phyloP scores from a whole-genome alignment of 2,329 filamentous ascomycete genomes.

The Mollisiaceae sp. region DNA sequence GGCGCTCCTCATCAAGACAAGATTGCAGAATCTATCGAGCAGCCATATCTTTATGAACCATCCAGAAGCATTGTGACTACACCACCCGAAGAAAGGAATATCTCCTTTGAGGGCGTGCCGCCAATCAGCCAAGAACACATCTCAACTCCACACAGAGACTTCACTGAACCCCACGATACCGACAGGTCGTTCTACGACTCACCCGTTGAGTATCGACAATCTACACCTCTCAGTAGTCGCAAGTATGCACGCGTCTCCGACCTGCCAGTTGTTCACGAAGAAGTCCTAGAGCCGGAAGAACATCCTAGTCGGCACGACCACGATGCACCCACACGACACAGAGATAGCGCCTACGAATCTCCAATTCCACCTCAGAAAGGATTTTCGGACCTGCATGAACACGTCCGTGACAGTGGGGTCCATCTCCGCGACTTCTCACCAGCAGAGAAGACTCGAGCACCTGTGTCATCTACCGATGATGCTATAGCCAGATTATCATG shows the following conservation, averaged over 20 bases:
- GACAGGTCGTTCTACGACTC: constrained; percentile 12
- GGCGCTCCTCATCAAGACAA: background rate
- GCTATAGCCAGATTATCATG: constrained; percentile 45
- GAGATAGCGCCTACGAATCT: constrained; percentile 58
- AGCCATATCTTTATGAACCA: constrained; percentile 3
- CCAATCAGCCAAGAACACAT: constrained; percentile 27
- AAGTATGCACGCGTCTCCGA: constrained; percentile 34
- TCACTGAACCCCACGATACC: background rate
- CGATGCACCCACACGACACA: constrained; percentile 41
- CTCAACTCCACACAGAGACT: constrained; percentile 20
- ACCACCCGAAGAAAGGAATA: constrained; percentile 13
- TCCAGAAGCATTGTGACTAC: constrained; percentile 22
- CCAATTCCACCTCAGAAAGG: constrained; percentile 46
- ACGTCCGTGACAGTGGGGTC: constrained; percentile 58
- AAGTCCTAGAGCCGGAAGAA: constrained; percentile 31
- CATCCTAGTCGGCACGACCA: constrained; percentile 15
- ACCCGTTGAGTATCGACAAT: constrained; percentile 23
- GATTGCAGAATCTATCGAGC: background rate
- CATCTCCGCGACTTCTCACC: constrained; percentile 54
- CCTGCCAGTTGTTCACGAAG: constrained; percentile 39
- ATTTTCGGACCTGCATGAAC: constrained; percentile 36
- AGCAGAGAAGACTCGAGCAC: constrained; percentile 38
- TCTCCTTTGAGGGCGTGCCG: constrained; percentile 21
- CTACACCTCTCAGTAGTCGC: constrained; percentile 26
- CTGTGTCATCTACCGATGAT: constrained; percentile 42